Conservation (phyloP, 331 rosid species). For the Telfairia occidentalis region DNA sequence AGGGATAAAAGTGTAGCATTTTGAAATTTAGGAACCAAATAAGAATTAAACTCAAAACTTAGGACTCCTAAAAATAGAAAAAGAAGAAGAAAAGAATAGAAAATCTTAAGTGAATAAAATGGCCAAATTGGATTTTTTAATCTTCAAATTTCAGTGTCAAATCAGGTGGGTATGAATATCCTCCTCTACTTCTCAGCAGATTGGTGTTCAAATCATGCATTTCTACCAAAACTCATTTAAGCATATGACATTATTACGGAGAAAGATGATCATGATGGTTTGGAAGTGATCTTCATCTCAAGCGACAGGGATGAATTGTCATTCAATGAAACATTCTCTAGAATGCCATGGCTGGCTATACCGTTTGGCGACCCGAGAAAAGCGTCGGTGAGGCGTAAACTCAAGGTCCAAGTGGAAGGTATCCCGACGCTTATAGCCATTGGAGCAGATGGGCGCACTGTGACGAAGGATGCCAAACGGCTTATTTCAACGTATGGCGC, state of each 20-base stretch:
- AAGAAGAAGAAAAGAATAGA: no score
- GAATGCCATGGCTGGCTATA: constrained; percentile 53
- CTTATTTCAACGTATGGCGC: constrained; percentile 29
- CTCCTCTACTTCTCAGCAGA: constrained; percentile 46
- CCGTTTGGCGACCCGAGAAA: constrained; percentile 42
- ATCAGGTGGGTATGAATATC: constrained; percentile 30
- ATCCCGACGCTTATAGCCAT: constrained; percentile 31
- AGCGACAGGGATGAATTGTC: constrained; percentile 31
- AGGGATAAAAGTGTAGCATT: no score
- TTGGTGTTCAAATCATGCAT: constrained; percentile 42
- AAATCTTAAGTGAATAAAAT: background rate
- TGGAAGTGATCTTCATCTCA: constrained; percentile 44
- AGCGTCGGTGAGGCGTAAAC: constrained; percentile 15
- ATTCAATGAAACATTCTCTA: constrained; percentile 24
- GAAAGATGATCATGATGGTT: constrained; percentile 18
- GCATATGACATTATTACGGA: constrained; percentile 28
- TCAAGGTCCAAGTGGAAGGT: constrained; percentile 26
- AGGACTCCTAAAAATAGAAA: no score
- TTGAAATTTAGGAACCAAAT: no score
- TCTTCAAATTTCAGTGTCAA: constrained; percentile 29
- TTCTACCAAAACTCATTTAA: constrained; percentile 34
- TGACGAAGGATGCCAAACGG: constrained; percentile 20
- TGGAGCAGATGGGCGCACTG: constrained; percentile 26
- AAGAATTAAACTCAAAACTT: no score
- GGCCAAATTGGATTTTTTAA: background rate